Conservation (phyloP, 352 stramenopile genomes). For the Globisporangium paddicum region DNA sequence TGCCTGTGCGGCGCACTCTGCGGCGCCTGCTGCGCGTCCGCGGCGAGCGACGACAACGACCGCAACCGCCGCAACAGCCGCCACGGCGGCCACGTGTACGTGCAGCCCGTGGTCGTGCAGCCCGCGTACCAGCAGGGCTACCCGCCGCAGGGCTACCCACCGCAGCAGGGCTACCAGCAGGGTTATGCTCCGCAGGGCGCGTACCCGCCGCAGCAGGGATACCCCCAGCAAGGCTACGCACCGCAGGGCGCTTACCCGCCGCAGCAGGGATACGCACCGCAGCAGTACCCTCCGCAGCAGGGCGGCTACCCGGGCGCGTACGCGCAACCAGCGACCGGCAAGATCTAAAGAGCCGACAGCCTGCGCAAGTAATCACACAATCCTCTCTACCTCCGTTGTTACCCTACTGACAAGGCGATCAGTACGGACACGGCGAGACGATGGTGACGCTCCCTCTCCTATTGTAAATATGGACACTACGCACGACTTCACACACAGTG, state of each 20-base stretch:
- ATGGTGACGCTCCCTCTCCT: neutral
- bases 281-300: conserved; percentile 26
- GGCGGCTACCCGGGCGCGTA: conserved; percentile 16
- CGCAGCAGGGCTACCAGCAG: conserved; percentile 21
- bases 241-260: conserved; percentile 29
- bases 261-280: conserved; percentile 16
- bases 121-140: conserved; percentile 33
- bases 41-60: conserved; percentile 26
- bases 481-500: neutral
- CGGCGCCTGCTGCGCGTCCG: conserved; percentile 64
- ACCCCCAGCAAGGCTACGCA: conserved; percentile 25
- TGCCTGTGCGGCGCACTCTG: conserved; percentile 72
- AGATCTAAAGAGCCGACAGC: conserved; percentile 3
- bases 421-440: too few relatives aligned
- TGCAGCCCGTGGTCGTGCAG: conserved; percentile 66
- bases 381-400: neutral
- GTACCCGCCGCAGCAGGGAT: conserved; percentile 42
- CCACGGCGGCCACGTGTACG: conserved; percentile 45
- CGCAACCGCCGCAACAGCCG: conserved; percentile 31
- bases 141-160: conserved; percentile 22
- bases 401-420: too few relatives aligned
- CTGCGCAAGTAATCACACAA: neutral
- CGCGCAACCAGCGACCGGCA: conserved; percentile 6
- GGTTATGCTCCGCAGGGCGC: conserved; percentile 26
- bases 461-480: conserved; percentile 1